Conservation (phyloP, 768 basidiomycete genomes). For the Suillus lakei region DNA sequence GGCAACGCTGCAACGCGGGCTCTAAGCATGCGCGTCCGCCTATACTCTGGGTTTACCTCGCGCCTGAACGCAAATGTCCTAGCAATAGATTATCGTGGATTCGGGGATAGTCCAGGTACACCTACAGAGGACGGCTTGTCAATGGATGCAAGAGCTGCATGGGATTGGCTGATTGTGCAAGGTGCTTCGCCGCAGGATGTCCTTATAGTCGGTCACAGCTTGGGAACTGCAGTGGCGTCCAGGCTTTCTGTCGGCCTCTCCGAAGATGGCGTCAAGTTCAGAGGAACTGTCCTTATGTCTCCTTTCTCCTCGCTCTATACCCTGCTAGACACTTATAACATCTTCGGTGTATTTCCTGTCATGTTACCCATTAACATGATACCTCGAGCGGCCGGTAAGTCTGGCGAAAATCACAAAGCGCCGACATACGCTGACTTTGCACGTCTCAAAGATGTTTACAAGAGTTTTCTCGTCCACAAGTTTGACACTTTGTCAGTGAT, state of each 20-base stretch:
- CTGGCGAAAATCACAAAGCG: not conserved
- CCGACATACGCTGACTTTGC: slow-evolving; percentile 2
- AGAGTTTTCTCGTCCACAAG: slow-evolving; percentile 54
- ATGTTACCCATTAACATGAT: slow-evolving; percentile 70
- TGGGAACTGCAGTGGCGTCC: slow-evolving; percentile 83
- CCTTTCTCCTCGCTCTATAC: slow-evolving; percentile 64
- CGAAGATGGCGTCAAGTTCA: slow-evolving; percentile 44
- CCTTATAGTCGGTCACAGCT: slow-evolving; percentile 82
- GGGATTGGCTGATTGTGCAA: slow-evolving; percentile 71
- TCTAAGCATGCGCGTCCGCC: slow-evolving; percentile 62
- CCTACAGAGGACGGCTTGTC: slow-evolving; percentile 80
- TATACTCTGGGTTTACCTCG: slow-evolving; percentile 69
- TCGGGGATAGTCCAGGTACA: slow-evolving; percentile 80
- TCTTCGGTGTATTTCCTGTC: slow-evolving; percentile 71
- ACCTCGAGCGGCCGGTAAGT: slow-evolving; percentile 66
- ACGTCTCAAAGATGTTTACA: slow-evolving; percentile 50
- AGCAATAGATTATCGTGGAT: slow-evolving; percentile 91
- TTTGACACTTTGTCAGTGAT: slow-evolving; percentile 70
- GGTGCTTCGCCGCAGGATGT: slow-evolving; percentile 65
- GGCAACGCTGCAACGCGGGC: slow-evolving; percentile 89
- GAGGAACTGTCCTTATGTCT: slow-evolving; percentile 54
- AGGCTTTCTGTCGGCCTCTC: slow-evolving; percentile 54
- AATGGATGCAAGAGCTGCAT: slow-evolving; percentile 76
- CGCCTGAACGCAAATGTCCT: slow-evolving; percentile 77
- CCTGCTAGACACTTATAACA: slow-evolving; percentile 68